These are phyloP conservation scores for Aphanomyces euteiches DNA, from an alignment of 352 stramenopile genomes.

Conservation along the genomic window DNA sequence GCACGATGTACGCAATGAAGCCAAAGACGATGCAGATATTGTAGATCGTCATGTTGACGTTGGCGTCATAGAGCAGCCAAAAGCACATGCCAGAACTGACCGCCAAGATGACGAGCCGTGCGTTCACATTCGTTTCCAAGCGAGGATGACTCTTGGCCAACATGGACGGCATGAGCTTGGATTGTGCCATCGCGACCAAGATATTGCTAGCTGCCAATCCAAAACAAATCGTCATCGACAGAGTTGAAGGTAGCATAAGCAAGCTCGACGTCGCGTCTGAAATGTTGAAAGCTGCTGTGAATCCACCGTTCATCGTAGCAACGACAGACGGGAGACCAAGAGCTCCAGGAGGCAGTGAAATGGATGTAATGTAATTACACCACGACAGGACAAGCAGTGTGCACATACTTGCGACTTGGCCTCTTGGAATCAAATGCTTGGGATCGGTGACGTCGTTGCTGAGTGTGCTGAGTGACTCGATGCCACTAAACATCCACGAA, in stretches of 20 bases:
- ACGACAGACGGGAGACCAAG: not conserved
- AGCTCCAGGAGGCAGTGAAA: constrained; percentile 20
- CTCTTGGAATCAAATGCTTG: constrained; percentile 23
- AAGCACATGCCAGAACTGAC: constrained; percentile 30
- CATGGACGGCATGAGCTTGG: constrained; percentile 28
- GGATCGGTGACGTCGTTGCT: constrained; percentile 27
- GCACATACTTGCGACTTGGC: constrained; percentile 25
- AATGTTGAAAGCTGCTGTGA: constrained; percentile 9
- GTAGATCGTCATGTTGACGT: constrained; percentile 36
- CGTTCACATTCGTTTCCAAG: constrained; percentile 33
- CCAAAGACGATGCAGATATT: constrained; percentile 39
- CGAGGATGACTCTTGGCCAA: constrained; percentile 31
- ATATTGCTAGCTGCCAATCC: constrained; percentile 13
- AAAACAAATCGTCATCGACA: constrained; percentile 29
- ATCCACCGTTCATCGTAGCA: constrained; percentile 31
- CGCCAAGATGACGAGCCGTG: constrained; percentile 8
- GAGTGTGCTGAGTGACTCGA: constrained; percentile 32
- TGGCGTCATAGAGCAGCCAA: constrained; percentile 16
- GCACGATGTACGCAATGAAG: constrained; percentile 45
- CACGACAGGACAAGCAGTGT: constrained; percentile 17
- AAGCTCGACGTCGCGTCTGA: constrained; percentile 9
- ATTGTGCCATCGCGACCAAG: constrained; percentile 28
- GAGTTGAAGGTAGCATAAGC: constrained; percentile 32
- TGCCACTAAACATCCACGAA: constrained; percentile 34
- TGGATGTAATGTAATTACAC: constrained; percentile 30